Evolutionary conservation across 352 stramenopile genomes (phyloP), one percentile per base, ranked within the genome.

Genomic region (Pythium guiyangense): DNA sequence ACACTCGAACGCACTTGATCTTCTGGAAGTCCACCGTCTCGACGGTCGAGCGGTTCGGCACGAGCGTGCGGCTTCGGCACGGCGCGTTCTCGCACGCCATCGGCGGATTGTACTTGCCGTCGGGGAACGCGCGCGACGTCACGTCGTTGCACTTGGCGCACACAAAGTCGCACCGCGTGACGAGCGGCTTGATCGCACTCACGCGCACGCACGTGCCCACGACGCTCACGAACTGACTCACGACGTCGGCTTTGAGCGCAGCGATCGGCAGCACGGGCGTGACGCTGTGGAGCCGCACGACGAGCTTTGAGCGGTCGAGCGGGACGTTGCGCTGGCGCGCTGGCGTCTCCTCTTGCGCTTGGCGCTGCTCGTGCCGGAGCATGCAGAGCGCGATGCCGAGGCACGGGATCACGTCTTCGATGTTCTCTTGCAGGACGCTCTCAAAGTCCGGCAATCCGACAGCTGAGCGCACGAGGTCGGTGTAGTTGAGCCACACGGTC

Each of bases 11-110:
- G 53, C 54, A 90, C 82, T 91, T 90, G 58, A 94, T 89, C 57
- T 86, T 90, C 62, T 97, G 91, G 59, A 82, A 97, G 63, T 98
- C 91, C 22, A 96, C 81, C 0, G 90, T 96, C 50, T 92, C 74
- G 14, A 94, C 90, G 6, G 86, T 90, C 40, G 85, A 84, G 9
- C 90, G 75, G 49, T 94, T 79, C 26, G 94, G 82, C 29, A 96
- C 62, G 54, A 98, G 52, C 17, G 65, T 81, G n/a, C 66, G 64
- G 31, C 77, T 76, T 48, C 79, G 67, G 37, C 86, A 96, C 1
- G 73, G 66, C 18, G 64, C 52, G 49, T 88, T 86, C 26, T 79
- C 77, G 67, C 87, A 96, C 17, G 61, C 49, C 14, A 64, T 66
- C 3, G 87, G 87, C 17, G 82, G 77, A 25, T 75, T 64, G 62